Conservation (phyloP, 208 protist genomes). For the Borovskyia barvae region DNA sequence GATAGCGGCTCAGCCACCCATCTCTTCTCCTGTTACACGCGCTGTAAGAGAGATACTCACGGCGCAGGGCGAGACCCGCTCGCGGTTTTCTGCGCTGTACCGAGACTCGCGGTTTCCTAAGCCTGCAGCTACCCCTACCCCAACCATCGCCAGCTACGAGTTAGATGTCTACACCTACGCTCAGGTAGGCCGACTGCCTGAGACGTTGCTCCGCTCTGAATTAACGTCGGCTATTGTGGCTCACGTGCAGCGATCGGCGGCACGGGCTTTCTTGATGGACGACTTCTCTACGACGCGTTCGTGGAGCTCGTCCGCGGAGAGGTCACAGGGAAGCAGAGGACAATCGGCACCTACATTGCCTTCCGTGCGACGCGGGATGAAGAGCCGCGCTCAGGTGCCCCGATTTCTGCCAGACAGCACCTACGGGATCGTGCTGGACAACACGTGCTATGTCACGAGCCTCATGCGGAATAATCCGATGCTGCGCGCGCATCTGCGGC, state of each 20-base stretch:
- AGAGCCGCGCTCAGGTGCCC: conserved; percentile 13
- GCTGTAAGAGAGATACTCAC: conserved; percentile 7
- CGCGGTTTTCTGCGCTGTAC: background rate
- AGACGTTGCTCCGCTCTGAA: conserved; percentile 50
- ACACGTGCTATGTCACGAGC: conserved; percentile 68
- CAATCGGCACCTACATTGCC: background rate
- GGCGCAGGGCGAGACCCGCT: conserved; percentile 1
- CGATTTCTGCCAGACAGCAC: conserved; percentile 34
- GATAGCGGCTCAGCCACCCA: conserved; percentile 7
- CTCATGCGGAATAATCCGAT: conserved; percentile 40
- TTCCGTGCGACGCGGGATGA: background rate
- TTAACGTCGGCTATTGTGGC: conserved; percentile 27
- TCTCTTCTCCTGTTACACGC: background rate
- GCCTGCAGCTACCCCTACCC: background rate
- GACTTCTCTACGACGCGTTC: conserved; percentile 13
- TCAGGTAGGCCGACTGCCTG: conserved; percentile 48
- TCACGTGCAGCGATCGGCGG: conserved; percentile 15
- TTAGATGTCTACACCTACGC: conserved; percentile 54
- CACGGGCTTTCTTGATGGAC: conserved; percentile 22
- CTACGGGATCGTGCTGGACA: conserved; percentile 48
- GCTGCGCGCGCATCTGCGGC: conserved; percentile 47
- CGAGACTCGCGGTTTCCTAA: background rate
- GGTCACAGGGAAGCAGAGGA: too few relatives aligned
- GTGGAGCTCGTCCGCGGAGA: background rate
- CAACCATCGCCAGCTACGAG: conserved; percentile 13